These are phyloP conservation scores for Phytophthora fragariaefolia DNA, from an alignment of 352 stramenopile genomes.

Conservation along the genomic window DNA sequence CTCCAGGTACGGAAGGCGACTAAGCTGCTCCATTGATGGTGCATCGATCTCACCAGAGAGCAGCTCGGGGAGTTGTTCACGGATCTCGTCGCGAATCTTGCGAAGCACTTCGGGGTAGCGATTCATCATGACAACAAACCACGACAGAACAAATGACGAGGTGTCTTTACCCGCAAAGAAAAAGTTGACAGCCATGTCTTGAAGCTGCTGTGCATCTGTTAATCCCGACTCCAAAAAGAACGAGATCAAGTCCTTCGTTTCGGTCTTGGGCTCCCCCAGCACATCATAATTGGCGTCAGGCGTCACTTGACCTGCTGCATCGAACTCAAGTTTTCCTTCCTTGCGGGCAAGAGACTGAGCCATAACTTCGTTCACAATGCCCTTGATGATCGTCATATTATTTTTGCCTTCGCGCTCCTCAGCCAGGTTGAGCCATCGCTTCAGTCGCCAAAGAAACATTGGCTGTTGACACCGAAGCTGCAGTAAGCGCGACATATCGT, in stretches of 20 bases:
- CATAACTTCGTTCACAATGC: slow-evolving; percentile 44
- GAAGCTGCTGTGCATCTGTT: slow-evolving; percentile 45
- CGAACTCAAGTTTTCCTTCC: not conserved
- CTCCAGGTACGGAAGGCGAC: slow-evolving; percentile 61
- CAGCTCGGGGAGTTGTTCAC: slow-evolving; percentile 39
- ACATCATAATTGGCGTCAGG: not conserved
- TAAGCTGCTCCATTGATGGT: slow-evolving; percentile 53
- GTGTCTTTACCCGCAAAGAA: slow-evolving; percentile 81
- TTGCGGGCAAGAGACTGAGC: slow-evolving; percentile 37
- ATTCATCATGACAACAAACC: slow-evolving; percentile 83
- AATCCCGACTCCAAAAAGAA: slow-evolving; percentile 47
- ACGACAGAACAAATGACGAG: slow-evolving; percentile 69
- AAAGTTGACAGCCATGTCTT: slow-evolving; percentile 83
- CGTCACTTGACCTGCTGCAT: not conserved
- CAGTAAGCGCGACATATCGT: slow-evolving; percentile 41
- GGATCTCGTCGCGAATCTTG: slow-evolving; percentile 54
- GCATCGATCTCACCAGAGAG: slow-evolving; percentile 23
- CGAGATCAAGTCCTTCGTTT: slow-evolving; percentile 45
- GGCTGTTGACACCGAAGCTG: slow-evolving; percentile 51
- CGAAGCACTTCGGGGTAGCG: slow-evolving; percentile 57
- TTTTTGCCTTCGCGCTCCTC: slow-evolving; percentile 38
- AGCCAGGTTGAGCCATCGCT: slow-evolving; percentile 45
- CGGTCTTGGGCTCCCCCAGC: slow-evolving; percentile 12
- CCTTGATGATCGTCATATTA: slow-evolving; percentile 46
- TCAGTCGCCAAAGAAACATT: slow-evolving; percentile 56